phyloP scores from a whole-genome alignment of 768 basidiomycete genomes.

The Tephrocybe rancida region DNA sequence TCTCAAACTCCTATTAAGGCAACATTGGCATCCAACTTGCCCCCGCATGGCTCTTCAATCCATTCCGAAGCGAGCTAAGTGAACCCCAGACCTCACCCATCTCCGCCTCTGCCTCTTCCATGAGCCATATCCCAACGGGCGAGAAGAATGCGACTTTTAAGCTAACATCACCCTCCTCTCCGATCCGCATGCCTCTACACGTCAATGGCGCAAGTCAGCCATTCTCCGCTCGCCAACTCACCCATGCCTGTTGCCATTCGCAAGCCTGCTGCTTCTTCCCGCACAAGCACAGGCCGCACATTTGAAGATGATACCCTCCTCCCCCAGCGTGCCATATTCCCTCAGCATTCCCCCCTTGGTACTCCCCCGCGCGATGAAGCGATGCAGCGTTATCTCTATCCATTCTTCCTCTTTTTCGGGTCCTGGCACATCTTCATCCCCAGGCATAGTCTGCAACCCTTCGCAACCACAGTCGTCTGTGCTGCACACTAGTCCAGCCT shows the following conservation, averaged over 20 bases:
- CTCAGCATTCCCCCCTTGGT: conserved; percentile 63
- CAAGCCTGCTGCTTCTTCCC: conserved; percentile 29
- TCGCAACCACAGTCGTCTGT: conserved; percentile 61
- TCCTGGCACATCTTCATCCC: conserved; percentile 45
- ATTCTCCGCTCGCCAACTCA: conserved; percentile 34
- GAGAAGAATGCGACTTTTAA: conserved; percentile 10
- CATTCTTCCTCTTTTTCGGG: conserved; percentile 38
- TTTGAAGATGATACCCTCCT: conserved; percentile 59
- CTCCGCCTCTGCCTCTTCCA: conserved; percentile 49
- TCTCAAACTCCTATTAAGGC: conserved; percentile 33
- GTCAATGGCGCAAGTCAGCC: conserved; percentile 33
- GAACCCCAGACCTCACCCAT: conserved; percentile 65
- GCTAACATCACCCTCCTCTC: conserved; percentile 21
- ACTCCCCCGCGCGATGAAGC: conserved; percentile 75
- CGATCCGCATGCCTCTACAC: conserved; percentile 37
- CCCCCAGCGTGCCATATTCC: conserved; percentile 47
- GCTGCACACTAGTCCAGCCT: conserved; percentile 70
- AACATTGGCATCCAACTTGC: conserved; percentile 59
- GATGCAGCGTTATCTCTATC: conserved; percentile 44
- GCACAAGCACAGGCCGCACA: conserved; percentile 49
- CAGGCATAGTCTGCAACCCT: conserved; percentile 59
- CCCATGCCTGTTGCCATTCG: conserved; percentile 50
- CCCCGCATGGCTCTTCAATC: conserved; percentile 79
- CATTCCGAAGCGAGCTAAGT: conserved; percentile 64
- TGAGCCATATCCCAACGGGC: conserved; percentile 19